Conservation (phyloP, 495 filamentous ascomycete species). For the Penicillium goetzii region DNA sequence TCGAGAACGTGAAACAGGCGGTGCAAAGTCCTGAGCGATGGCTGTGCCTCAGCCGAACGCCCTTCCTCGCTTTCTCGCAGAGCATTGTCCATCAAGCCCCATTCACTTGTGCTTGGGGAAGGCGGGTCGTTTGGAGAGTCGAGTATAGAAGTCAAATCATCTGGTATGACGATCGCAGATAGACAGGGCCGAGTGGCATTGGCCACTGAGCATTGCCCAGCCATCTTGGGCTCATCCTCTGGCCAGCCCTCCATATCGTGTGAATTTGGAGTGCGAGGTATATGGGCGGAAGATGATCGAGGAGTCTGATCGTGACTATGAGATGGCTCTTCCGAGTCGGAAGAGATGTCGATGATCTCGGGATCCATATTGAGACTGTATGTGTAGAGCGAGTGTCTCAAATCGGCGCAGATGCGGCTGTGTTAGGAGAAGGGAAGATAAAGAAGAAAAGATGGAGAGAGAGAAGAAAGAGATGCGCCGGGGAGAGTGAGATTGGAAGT, state of each 20-base stretch:
- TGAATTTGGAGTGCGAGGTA: background rate
- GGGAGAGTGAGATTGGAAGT: background rate
- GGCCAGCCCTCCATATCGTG: background rate
- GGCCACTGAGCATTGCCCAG: background rate
- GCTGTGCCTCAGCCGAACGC: background rate
- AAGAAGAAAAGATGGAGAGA: background rate
- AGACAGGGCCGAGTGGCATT: background rate
- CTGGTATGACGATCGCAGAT: background rate
- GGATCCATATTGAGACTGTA: background rate
- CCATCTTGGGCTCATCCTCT: background rate
- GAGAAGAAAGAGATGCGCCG: background rate
- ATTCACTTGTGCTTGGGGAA: background rate
- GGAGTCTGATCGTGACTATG: background rate
- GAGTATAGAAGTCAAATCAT: background rate
- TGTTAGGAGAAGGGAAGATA: background rate
- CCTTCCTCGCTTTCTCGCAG: background rate
- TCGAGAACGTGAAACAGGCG: background rate
- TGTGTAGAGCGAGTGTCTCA: background rate
- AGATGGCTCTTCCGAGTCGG: background rate
- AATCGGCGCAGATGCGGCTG: background rate
- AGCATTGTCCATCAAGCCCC: background rate
- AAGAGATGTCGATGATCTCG: constrained; percentile 1
- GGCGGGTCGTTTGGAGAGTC: background rate
- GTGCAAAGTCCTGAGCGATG: background rate
- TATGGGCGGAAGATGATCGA: background rate